These are phyloP conservation scores for Hypholoma fasciculare DNA, from an alignment of 768 basidiomycete genomes.

Conservation along the genomic window DNA sequence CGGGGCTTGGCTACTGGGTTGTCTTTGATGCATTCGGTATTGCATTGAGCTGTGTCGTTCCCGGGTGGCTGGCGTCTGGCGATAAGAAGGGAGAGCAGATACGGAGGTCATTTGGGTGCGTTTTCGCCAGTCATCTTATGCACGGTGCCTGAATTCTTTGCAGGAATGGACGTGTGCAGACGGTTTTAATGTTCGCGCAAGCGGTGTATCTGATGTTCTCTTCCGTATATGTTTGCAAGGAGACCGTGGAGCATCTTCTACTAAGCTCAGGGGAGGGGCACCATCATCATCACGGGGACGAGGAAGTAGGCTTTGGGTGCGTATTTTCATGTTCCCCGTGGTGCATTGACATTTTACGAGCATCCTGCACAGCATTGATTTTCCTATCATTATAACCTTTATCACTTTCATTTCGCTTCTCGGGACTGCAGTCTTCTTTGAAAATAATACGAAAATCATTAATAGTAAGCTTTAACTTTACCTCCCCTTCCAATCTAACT, in stretches of 20 bases:
- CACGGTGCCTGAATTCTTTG: background rate
- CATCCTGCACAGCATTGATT: constrained; percentile 52
- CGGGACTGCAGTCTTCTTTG: constrained; percentile 55
- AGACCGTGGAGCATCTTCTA: constrained; percentile 91
- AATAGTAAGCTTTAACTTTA: constrained; percentile 45
- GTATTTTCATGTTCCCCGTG: constrained; percentile 9
- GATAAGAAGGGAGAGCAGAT: constrained; percentile 38
- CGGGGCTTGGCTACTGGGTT: constrained; percentile 94
- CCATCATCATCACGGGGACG: constrained; percentile 60
- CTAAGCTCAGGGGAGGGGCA: constrained; percentile 67
- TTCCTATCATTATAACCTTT: constrained; percentile 59
- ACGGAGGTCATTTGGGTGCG: constrained; percentile 57
- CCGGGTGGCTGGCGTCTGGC: constrained; percentile 38
- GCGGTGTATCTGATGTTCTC: constrained; percentile 93
- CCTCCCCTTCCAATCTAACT: background rate
- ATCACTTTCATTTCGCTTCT: constrained; percentile 58
- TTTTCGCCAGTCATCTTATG: background rate
- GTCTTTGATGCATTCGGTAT: constrained; percentile 94
- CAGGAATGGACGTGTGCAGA: constrained; percentile 68
- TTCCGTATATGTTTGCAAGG: constrained; percentile 94
- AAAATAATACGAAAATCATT: constrained; percentile 66
- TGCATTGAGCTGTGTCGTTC: constrained; percentile 46
- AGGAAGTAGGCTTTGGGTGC: constrained; percentile 48
- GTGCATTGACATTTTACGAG: background rate
- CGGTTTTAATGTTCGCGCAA: constrained; percentile 82